Evolutionary conservation across 1,284 basidiomycete species (phyloP), one percentile per base, ranked within the genome.

Genomic region (Nidula niveotomentosa): DNA sequence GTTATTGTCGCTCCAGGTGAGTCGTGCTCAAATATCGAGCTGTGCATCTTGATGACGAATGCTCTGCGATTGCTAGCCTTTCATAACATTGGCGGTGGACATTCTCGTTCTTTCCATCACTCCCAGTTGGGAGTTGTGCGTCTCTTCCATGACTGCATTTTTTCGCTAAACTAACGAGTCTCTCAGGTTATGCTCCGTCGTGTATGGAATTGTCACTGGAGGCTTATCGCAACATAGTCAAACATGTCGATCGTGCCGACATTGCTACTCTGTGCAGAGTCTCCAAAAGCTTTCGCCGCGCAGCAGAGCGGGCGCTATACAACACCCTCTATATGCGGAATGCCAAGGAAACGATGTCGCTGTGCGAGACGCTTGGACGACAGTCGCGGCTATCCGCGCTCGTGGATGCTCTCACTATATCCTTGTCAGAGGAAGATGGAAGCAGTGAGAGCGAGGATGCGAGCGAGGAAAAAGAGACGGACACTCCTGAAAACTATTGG

Each of bases 161-260:
- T 41, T 45, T 23, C n/a, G 39, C 37, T 46, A 36, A 51, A 51
- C 37, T 56, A 35, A 48, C 49, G 8, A 15, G 36, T 44, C 41
- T 43, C 33, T 46, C 49, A 72, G 69, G 72, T 69, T 70, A 75
- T 75, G 74, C 68, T 62, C 58, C 58, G 54, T 57, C 53, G 56
- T 71, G 64, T 59, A 86, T 85, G 84, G 79, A 80, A 63, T 65
- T 84, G 57, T 79, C 84, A 57, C 69, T 76, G 63, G 84, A 86
- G 72, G 76, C 75, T 51, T 83, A 80, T 71, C 76, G 75, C 66
- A 76, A 76, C 60, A 79, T 88, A 62, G 77, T 80, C 48, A 75
- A 75, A 61, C 65, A 79, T 68, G 75, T 83, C 57, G 71, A 66
- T 60, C 80, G 77, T 51, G 63, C 71, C 55, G 85, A 86, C 63